A percentile compares a stretch with the other conserved stretches of the same genome.
Conservation (phyloP, 768 basidiomycete genomes). For the Hygrophorus pudorinus region DNA sequence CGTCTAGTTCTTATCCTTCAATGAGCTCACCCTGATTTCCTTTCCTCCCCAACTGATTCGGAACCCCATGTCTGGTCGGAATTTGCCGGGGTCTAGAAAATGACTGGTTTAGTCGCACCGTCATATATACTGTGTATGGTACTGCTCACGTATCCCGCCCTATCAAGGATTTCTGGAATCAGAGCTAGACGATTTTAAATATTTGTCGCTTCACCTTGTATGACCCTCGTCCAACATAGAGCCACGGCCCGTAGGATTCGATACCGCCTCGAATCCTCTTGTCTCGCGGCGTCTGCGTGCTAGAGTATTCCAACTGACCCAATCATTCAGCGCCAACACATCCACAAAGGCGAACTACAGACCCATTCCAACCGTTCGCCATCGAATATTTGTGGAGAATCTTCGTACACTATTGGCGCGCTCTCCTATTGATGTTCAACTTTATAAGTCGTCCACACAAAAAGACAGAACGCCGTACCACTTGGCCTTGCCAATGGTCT, state of each 20-base stretch:
- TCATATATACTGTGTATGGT: not conserved
- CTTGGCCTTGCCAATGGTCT: too few species aligned
- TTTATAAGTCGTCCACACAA: too few species aligned
- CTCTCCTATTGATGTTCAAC: too few species aligned
- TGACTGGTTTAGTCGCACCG: not conserved
- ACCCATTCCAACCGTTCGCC: not conserved
- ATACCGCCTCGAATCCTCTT: not conserved
- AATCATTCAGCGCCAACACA: not conserved
- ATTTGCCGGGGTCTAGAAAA: slow-evolving; percentile 1
- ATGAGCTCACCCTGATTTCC: not conserved
- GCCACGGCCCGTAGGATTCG: not conserved
- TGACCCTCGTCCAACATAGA: not conserved
- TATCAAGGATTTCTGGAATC: not conserved
- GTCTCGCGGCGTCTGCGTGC: not conserved
- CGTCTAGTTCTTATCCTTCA: not conserved
- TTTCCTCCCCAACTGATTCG: not conserved
- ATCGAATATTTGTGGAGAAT: too few species aligned
- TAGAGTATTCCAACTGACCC: not conserved
- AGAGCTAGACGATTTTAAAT: not conserved
- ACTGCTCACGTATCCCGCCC: not conserved
- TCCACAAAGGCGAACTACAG: not conserved
- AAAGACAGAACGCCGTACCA: too few species aligned
- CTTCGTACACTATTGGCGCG: too few species aligned
- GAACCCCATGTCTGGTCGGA: not conserved
- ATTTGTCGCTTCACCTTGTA: not conserved